These are phyloP conservation scores for Fomitopsis pinicola DNA, from an alignment of 1,284 basidiomycete genomes.

Conservation along the genomic window DNA sequence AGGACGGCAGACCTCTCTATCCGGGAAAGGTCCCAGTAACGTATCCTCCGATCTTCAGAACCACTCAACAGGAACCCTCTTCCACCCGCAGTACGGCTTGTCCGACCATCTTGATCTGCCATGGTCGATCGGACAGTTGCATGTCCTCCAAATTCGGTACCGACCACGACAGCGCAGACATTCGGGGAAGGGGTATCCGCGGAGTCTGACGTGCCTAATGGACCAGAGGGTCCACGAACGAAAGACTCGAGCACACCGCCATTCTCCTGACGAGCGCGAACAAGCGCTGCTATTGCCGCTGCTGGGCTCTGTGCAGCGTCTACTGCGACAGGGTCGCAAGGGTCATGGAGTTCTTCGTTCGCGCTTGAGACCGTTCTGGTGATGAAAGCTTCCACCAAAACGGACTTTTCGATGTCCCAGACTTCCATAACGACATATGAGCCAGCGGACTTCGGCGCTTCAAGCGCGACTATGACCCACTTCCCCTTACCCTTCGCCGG, in stretches of 20 bases:
- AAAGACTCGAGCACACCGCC: conserved; percentile 13
- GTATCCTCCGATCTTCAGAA: conserved; percentile 78
- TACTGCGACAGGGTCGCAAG: conserved; percentile 42
- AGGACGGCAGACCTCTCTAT: conserved; percentile 71
- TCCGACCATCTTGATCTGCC: conserved; percentile 38
- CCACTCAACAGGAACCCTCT: conserved; percentile 77
- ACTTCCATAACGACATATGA: conserved; percentile 61
- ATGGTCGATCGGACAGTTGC: conserved; percentile 50
- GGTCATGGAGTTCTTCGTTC: conserved; percentile 46
- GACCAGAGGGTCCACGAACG: conserved; percentile 14
- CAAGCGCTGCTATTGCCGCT: conserved; percentile 57
- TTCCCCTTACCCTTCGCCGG: conserved; percentile 84
- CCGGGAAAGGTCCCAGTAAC: conserved; percentile 78
- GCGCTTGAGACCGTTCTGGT: conserved; percentile 38
- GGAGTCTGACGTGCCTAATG: conserved; percentile 22
- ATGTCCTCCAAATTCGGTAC: conserved; percentile 71
- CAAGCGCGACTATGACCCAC: conserved; percentile 85
- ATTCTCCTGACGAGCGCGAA: conserved; percentile 41
- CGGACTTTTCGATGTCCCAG: conserved; percentile 74
- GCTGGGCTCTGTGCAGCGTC: conserved; percentile 63
- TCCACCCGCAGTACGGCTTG: conserved; percentile 30
- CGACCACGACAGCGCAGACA: conserved; percentile 61
- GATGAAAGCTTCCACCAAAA: conserved; percentile 66
- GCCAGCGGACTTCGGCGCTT: conserved; percentile 31
- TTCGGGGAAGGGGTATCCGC: conserved; percentile 48